These are phyloP conservation scores for Priceomyces carsonii DNA, from an alignment of 805 yeast species.

Conservation along the genomic window DNA sequence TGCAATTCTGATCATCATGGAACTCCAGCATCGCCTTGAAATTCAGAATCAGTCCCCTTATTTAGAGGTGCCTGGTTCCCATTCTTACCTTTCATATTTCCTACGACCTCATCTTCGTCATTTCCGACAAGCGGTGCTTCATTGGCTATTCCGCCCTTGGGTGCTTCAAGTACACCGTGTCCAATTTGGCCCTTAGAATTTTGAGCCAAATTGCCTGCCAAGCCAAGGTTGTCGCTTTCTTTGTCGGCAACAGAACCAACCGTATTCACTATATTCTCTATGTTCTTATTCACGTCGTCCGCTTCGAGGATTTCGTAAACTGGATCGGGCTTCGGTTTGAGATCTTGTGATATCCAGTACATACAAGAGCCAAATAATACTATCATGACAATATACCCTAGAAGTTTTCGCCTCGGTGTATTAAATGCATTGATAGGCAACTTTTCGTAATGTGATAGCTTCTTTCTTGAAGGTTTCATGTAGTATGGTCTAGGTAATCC, in stretches of 20 bases:
- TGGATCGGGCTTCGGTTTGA: constrained; percentile 28
- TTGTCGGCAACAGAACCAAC: constrained; percentile 32
- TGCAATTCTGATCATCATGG: too few relatives aligned
- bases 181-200: constrained; percentile 42
- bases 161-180: constrained; percentile 42
- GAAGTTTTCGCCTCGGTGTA: constrained; percentile 36
- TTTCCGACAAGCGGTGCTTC: constrained; percentile 45
- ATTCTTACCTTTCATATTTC: constrained; percentile 18
- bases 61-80: constrained; percentile 2
- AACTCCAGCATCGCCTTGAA: too few relatives aligned
- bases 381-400: constrained; percentile 40
- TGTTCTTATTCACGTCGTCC: constrained; percentile 11
- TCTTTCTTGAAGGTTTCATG: constrained; percentile 41
- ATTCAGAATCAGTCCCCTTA: too few relatives aligned
- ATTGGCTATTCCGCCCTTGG: constrained; percentile 48
- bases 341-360: constrained; percentile 37
- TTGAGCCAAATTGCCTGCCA: constrained; percentile 40
- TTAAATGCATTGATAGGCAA: constrained; percentile 32
- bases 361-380: constrained; percentile 34
- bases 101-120: constrained; percentile 32
- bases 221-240: constrained; percentile 32
- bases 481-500: constrained; percentile 49
- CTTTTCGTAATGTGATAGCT: constrained; percentile 36
- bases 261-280: constrained; percentile 29
- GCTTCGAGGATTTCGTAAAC: constrained; percentile 27